Base-by-base conservation (phyloP, 2,329 filamentous ascomycete species). In the Simplicillium aogashimaense region DNA sequence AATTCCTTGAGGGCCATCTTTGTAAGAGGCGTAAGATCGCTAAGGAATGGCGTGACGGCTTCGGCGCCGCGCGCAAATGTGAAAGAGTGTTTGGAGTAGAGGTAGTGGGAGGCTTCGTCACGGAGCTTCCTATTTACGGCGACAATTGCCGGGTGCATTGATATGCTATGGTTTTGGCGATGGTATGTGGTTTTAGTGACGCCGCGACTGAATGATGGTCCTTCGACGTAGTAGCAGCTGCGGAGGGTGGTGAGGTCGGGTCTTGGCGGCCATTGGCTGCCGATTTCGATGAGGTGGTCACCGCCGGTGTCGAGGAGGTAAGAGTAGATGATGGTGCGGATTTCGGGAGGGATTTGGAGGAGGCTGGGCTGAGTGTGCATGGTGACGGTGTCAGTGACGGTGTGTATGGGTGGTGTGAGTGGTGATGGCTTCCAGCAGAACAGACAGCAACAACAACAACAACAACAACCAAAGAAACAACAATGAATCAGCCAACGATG, bases 41-140 rank as follows among this genome's bases (percentile, higher is more conserved):
- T 59, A 31, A 82, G 60, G 52, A 81, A 81, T 0, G 76, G 74
- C 1, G 70, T 65, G 6, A 77, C 65, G 13, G 76, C 74, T 55
- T 81, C 77, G 46, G 81, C 63, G 55, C 76, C 66, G 36, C 66
- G 65, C 45, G 70, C 71, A 53, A 82, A 82, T 49, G 73, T 69
- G 53, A 81, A 81, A 1, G 61, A 61, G 52, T 78, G 73, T 41
- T 54, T 60, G 7, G 61, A 63, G 55, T 81, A 82, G 3, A 82
- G 59, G 13, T 75, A 53, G 42, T 70, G 64, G 4, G 69, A 59
- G n/a, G 72, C 69, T 53, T 81, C 77, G 43, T 64, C 59, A 53
- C 79, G 64, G 38, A 78, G 60, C 40, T 63, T 62, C 32, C 61
- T 60, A 50, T 62, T 70, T 15, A 60, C 62, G 37, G 57, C 50